Percentiles rank a stretch among this genome's conserved stretches.
Evolutionary conservation across 805 yeast genomes (phyloP).

Genomic region (Lachancea thermotolerans): DNA sequence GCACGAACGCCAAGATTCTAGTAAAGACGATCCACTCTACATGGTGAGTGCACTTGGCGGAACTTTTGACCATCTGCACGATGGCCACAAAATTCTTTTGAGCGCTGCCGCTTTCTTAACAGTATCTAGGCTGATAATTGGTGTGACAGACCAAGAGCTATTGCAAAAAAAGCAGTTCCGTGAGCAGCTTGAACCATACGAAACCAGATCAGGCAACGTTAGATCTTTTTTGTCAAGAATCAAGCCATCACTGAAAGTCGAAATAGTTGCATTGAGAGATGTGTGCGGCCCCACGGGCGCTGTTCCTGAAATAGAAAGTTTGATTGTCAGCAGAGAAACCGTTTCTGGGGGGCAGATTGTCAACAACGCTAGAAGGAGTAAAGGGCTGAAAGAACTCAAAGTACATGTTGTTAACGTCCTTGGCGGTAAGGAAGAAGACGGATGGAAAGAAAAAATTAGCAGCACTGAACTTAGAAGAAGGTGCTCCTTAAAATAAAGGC

Average conservation of each 20-base stretch:
- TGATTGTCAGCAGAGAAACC: slow-evolving; percentile 80
- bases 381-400: slow-evolving; percentile 46
- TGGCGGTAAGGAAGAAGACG: slow-evolving; percentile 51
- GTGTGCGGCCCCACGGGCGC: slow-evolving; percentile 92
- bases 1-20: slow-evolving; percentile 6
- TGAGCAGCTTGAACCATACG: slow-evolving; percentile 55
- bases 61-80: slow-evolving; percentile 93
- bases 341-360: slow-evolving; percentile 64
- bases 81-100: slow-evolving; percentile 84
- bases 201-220: slow-evolving; percentile 43
- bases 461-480: slow-evolving; percentile 68
- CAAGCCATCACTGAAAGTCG: slow-evolving; percentile 41
- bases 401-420: slow-evolving; percentile 55
- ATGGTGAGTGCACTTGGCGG: slow-evolving; percentile 75
- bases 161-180: slow-evolving; percentile 68
- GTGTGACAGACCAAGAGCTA: slow-evolving; percentile 72
- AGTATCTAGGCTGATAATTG: slow-evolving; percentile 53
- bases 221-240: slow-evolving; percentile 42
- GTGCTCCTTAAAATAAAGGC: too few species aligned
- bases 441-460: slow-evolving; percentile 70
- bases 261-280: slow-evolving; percentile 64
- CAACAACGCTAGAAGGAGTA: slow-evolving; percentile 54
- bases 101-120: slow-evolving; percentile 66
- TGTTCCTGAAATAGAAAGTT: slow-evolving; percentile 63
- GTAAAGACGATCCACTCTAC: slow-evolving; percentile 23